Conservation (phyloP, 75 land plant genomes). For the Isoetes taiwanensis region DNA sequence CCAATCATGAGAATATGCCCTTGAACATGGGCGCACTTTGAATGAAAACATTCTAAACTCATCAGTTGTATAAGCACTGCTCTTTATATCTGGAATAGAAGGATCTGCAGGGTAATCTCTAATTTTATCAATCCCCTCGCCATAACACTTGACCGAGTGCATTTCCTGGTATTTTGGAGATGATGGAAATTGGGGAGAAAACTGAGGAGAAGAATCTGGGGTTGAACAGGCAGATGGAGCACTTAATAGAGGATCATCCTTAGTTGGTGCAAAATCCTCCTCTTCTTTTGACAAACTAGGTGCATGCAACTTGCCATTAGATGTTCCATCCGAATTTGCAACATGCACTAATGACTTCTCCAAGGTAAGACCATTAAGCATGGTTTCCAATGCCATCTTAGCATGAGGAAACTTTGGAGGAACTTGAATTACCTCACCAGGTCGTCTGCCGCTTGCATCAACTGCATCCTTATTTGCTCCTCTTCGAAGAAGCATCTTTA, state of each 20-base stretch:
- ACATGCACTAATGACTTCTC: no score
- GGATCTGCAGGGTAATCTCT: conserved; percentile 61
- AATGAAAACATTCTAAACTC: conserved; percentile 74
- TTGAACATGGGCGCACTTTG: conserved; percentile 58
- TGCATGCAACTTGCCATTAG: no score
- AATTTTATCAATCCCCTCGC: no score
- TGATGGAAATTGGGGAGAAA: conserved; percentile 11
- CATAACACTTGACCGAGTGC: not conserved
- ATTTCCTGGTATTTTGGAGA: conserved; percentile 13
- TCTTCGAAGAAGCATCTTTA: conserved; percentile 38
- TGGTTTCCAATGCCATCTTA: conserved; percentile 9
- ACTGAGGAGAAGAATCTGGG: conserved; percentile 8
- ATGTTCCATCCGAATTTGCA: no score
- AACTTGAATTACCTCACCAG: conserved; percentile 32
- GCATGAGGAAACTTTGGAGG: not conserved
- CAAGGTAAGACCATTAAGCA: conserved; percentile 4
- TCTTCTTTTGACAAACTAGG: not conserved
- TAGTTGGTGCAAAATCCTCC: no score
- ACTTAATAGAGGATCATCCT: no score
- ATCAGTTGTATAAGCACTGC: conserved; percentile 50
- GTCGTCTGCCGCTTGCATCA: conserved; percentile 39
- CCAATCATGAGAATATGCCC: not conserved
- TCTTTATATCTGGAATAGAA: conserved; percentile 62
- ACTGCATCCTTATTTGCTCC: conserved; percentile 35
- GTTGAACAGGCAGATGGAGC: conserved; percentile 1